A percentile compares a stretch with the other conserved stretches of the same genome.
These are phyloP conservation scores for Batkoa obscura DNA, from an alignment of 371 early-diverging fungal species.

Conservation along the genomic window DNA sequence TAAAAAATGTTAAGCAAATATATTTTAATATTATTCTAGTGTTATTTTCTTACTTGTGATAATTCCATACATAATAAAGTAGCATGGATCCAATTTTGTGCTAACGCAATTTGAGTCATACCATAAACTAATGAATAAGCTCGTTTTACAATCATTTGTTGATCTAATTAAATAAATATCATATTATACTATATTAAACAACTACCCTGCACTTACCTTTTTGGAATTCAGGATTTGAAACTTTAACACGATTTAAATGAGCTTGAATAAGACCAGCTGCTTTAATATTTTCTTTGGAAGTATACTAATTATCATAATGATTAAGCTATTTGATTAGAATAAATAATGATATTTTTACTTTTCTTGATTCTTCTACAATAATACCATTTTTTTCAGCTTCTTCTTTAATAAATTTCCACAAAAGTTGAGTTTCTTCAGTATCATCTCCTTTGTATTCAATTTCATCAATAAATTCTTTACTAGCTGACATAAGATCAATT, in stretches of 20 bases:
- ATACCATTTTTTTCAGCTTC: slow-evolving; percentile 38
- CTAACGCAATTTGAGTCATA: slow-evolving; percentile 67
- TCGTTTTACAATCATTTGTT: slow-evolving; percentile 46
- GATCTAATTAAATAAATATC: slow-evolving; percentile 20
- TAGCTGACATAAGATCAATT: slow-evolving; percentile 41
- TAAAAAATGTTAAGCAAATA: slow-evolving; percentile 11
- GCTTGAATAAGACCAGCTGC: slow-evolving; percentile 61
- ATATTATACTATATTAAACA: background rate
- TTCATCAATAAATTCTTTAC: slow-evolving; percentile 49
- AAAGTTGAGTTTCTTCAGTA: slow-evolving; percentile 19
- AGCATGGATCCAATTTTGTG: slow-evolving; percentile 56
- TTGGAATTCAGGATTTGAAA: slow-evolving; percentile 29
- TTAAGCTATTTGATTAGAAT: background rate
- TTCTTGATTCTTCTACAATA: slow-evolving; percentile 25
- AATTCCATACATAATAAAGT: slow-evolving; percentile 45
- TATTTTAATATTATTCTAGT: slow-evolving; percentile 9
- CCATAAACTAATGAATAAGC: slow-evolving; percentile 58
- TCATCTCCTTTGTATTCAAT: slow-evolving; percentile 26
- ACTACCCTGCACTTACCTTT: slow-evolving; percentile 13
- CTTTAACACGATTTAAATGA: slow-evolving; percentile 57
- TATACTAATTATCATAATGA: slow-evolving; percentile 9
- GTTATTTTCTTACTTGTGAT: slow-evolving; percentile 24
- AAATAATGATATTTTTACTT: slow-evolving; percentile 7
- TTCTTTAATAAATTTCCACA: slow-evolving; percentile 29
- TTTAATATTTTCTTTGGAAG: slow-evolving; percentile 33